phyloP scores from a whole-genome alignment of 768 basidiomycete genomes.

The Mycena crocata region DNA sequence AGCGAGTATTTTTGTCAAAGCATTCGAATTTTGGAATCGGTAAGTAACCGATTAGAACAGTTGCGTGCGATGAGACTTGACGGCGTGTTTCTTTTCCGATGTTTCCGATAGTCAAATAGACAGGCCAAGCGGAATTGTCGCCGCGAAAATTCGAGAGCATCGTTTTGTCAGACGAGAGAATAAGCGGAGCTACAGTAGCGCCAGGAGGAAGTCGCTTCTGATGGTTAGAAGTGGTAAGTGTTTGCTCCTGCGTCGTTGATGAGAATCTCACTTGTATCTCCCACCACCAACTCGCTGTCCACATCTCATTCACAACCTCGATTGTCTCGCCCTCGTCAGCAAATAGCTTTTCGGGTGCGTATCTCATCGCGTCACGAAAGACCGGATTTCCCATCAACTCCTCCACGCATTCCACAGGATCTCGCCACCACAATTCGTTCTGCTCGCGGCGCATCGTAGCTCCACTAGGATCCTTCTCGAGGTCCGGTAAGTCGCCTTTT shows the following conservation, averaged over 20 bases:
- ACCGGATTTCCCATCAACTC: conserved; percentile 31
- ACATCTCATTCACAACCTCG: conserved; percentile 40
- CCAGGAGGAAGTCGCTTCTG: conserved; percentile 20
- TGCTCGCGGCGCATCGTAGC: conserved; percentile 18
- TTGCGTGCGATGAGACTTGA: conserved; percentile 39
- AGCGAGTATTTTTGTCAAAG: conserved; percentile 7
- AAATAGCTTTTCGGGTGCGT: conserved; percentile 37
- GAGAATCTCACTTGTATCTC: conserved; percentile 39
- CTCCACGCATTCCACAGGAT: conserved; percentile 36
- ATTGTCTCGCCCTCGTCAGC: conserved; percentile 1
- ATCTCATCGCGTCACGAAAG: conserved; percentile 40
- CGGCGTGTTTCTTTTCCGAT: conserved; percentile 40
- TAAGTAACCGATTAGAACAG: conserved; percentile 47
- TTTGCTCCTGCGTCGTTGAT: not conserved
- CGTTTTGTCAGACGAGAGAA: conserved; percentile 50
- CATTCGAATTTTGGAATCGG: conserved; percentile 46
- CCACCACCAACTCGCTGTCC: conserved; percentile 47
- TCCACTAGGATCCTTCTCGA: conserved; percentile 19
- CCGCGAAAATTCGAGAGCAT: conserved; percentile 42
- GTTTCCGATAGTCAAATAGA: conserved; percentile 49
- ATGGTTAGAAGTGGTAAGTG: not conserved
- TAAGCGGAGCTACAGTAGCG: conserved; percentile 42
- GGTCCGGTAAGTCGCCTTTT: conserved; percentile 28
- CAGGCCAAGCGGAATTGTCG: conserved; percentile 47
- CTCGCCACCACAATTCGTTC: conserved; percentile 39